Evolutionary conservation across 345 rosid species (phyloP).

Genomic region (Eutrema heterophyllum): DNA sequence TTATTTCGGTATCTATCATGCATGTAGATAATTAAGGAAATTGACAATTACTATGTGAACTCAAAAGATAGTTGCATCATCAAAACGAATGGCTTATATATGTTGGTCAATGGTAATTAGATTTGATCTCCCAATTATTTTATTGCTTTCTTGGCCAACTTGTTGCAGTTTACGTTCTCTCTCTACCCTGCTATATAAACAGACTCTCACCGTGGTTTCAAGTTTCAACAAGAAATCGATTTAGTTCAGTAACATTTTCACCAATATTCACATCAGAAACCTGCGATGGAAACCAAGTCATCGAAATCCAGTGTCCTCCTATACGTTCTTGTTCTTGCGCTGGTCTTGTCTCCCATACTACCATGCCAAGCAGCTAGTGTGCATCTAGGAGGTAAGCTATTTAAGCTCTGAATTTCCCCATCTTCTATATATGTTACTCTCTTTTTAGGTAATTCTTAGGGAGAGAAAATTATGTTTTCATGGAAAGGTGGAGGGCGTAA

Average conservation of each 20-base stretch:
- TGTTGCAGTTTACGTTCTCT: slow-evolving; percentile 1
- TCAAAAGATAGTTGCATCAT: slow-evolving; percentile 10
- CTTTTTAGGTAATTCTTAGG: neutral
- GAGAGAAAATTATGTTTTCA: neutral
- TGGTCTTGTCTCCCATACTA: slow-evolving; percentile 22
- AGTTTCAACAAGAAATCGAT: neutral
- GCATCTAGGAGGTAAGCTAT: slow-evolving; percentile 17
- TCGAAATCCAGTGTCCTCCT: neutral
- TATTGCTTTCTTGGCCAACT: slow-evolving; percentile 21
- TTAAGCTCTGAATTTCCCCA: neutral
- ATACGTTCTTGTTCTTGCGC: slow-evolving; percentile 12
- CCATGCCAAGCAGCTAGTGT: slow-evolving; percentile 18
- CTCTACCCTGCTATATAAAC: slow-evolving; percentile 7
- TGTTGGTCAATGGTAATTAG: slow-evolving; percentile 20
- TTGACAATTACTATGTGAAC: neutral
- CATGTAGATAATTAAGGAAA: neutral
- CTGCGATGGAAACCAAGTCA: slow-evolving; percentile 11
- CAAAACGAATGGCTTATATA: slow-evolving; percentile 1
- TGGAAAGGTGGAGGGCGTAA: slow-evolving; percentile 30
- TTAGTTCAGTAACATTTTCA: neutral
- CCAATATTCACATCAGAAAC: neutral
- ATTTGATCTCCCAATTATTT: neutral
- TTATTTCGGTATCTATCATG: neutral
- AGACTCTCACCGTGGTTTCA: neutral
- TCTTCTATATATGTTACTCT: neutral